Evolutionary conservation across 768 basidiomycete species (phyloP), one percentile per base, ranked within the genome.

Genomic region (Boletus bicolor): DNA sequence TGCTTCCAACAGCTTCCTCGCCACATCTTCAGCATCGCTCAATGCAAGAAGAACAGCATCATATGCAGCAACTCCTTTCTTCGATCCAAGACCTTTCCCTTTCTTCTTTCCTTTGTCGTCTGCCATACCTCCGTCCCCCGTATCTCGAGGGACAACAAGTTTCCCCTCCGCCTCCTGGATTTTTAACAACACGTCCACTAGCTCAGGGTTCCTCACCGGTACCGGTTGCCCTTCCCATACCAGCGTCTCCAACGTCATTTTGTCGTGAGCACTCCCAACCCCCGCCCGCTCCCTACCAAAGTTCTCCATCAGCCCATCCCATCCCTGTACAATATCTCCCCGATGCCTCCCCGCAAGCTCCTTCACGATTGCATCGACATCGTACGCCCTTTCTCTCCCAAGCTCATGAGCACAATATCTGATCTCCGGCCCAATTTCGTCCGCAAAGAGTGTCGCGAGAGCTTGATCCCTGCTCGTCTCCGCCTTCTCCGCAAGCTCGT

Each of bases 371-470:
- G 77, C 82, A 59, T 90, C 87, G 32, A 93, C 75, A 67, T 93
- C 91, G 71, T 94, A 95, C 4, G 90, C 85, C 63, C 84, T 87
- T 42, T 76, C 76, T 50, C 84, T 77, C 1, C 93, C 91, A 14
- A 95, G 77, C 64, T 93, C 87, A 64, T 98, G 96, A 0, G 95
- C 94, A 62, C 89, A 93, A 72, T 94, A 88, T 44, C 96, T 79
- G 51, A 98, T 93, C 70, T 97, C 86, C 0, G 96, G 93, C 24
- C 90, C 86, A 51, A 96, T 83, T 64, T 90, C 88, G 66, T 98
- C 95, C 6, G 87, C 81, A 65, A 91, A 89, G 32, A 91, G 78
- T 9, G 83, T 81, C 5, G 92, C 89, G 9, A 98, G 79, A 1
- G 95, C 96, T 71, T 95, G 92, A 47, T 93, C 92, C 36, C 86